Evolutionary conservation across 2,329 filamentous ascomycete species (phyloP).

Genomic region (Colletotrichum higginsianum): DNA sequence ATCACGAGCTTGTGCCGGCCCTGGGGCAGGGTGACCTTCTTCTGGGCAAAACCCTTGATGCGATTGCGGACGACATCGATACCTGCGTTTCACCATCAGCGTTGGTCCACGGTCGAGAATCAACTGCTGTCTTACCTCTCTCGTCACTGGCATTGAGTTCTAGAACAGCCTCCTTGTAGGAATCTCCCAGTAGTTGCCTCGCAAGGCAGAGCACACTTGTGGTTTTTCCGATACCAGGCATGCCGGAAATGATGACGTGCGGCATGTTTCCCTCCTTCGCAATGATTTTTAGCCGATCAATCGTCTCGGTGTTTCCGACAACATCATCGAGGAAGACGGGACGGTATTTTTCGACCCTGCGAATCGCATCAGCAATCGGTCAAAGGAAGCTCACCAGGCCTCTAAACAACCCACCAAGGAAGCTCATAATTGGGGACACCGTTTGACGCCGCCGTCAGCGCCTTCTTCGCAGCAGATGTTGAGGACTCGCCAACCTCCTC

Average conservation of each 20-base stretch:
- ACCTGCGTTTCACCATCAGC: conserved; percentile 61
- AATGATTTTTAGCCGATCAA: conserved; percentile 97
- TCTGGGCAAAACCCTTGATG: conserved; percentile 98
- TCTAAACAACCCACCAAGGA: conserved; percentile 75
- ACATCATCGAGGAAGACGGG: conserved; percentile 96
- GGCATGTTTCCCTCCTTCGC: conserved; percentile 99
- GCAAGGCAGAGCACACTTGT: conserved; percentile 95
- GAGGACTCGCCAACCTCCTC: conserved; percentile 74
- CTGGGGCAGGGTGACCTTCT: conserved; percentile 94
- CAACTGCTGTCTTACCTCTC: conserved; percentile 74
- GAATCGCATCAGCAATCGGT: conserved; percentile 45
- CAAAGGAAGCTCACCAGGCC: not conserved
- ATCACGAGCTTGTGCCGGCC: conserved; percentile 97
- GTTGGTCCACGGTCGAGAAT: conserved; percentile 59
- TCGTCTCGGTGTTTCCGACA: conserved; percentile 97
- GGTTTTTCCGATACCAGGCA: conserved; percentile 99
- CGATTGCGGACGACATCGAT: conserved; percentile 98
- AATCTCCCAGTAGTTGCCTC: conserved; percentile 89
- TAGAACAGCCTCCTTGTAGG: conserved; percentile 97
- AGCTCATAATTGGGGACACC: conserved; percentile 77
- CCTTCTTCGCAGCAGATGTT: conserved; percentile 71
- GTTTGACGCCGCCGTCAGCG: conserved; percentile 64
- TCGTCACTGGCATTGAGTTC: conserved; percentile 98
- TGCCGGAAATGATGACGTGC: conserved; percentile 98
- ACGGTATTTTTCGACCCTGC: conserved; percentile 97